These are phyloP conservation scores for Populus hybrid DNA, from an alignment of 441 rosid genomes.

Conservation along the genomic window DNA sequence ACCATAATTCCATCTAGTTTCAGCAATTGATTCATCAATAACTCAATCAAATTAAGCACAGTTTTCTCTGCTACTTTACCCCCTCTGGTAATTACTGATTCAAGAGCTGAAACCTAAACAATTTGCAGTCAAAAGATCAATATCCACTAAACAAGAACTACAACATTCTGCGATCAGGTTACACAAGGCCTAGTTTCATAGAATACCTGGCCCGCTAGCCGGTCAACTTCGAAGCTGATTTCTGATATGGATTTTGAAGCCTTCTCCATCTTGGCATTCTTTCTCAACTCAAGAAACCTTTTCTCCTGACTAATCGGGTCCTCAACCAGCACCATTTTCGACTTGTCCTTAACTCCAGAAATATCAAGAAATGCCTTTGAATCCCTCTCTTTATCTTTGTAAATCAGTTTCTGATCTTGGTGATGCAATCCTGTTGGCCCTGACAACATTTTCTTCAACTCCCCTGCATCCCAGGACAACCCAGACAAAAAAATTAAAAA, in stretches of 20 bases:
- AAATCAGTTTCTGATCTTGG: slow-evolving; percentile 85
- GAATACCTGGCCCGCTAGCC: slow-evolving; percentile 76
- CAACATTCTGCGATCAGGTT: not conserved
- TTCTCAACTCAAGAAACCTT: slow-evolving; percentile 76
- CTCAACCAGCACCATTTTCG: slow-evolving; percentile 79
- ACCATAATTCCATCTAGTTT: slow-evolving; percentile 78
- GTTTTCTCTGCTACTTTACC: slow-evolving; percentile 77
- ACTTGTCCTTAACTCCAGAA: slow-evolving; percentile 84
- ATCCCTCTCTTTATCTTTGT: slow-evolving; percentile 91
- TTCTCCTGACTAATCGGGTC: slow-evolving; percentile 90
- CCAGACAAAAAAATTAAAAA: not conserved
- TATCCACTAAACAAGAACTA: not conserved
- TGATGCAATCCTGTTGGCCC: slow-evolving; percentile 90
- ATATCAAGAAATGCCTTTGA: slow-evolving; percentile 83
- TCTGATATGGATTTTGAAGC: slow-evolving; percentile 83
- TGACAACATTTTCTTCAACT: slow-evolving; percentile 82
- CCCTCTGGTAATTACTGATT: slow-evolving; percentile 61
- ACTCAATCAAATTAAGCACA: slow-evolving; percentile 58
- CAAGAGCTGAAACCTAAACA: slow-evolving; percentile 74
- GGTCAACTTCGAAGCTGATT: slow-evolving; percentile 84
- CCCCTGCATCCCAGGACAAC: slow-evolving; percentile 48
- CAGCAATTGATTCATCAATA: slow-evolving; percentile 89
- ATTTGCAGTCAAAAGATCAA: slow-evolving; percentile 12
- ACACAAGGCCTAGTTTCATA: not conserved
- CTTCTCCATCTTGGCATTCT: slow-evolving; percentile 80